phyloP scores from a whole-genome alignment of 2,329 filamentous ascomycete genomes.

The Trichoderma pleuroti region DNA sequence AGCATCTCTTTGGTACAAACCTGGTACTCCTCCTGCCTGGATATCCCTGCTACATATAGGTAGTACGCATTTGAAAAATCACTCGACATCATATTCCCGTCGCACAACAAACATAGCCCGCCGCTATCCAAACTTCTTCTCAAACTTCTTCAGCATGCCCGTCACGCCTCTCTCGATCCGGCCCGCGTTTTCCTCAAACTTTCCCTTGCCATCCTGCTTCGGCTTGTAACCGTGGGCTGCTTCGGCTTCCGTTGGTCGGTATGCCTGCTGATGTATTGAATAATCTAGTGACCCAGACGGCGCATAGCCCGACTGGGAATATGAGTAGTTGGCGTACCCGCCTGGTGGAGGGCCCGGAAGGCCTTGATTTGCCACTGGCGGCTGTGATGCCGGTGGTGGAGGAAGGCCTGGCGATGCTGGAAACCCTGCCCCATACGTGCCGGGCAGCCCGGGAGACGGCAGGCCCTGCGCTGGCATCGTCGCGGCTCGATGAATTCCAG shows the following conservation, averaged over 20 bases:
- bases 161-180: slow-evolving; percentile 67
- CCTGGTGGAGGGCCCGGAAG: slow-evolving; percentile 45
- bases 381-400: slow-evolving; percentile 34
- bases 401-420: slow-evolving; percentile 43
- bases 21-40: slow-evolving; percentile 7
- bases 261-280: slow-evolving; percentile 64
- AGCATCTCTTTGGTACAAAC: background rate
- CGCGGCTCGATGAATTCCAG: slow-evolving; percentile 44
- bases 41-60: slow-evolving; percentile 7
- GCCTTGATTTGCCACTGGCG: slow-evolving; percentile 35
- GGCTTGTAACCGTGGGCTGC: slow-evolving; percentile 40
- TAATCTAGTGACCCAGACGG: slow-evolving; percentile 43
- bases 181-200: slow-evolving; percentile 62
- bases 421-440: slow-evolving; percentile 45
- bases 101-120: background rate
- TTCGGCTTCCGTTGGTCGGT: slow-evolving; percentile 65
- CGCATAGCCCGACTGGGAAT: slow-evolving; percentile 30
- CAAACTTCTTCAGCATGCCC: slow-evolving; percentile 72
- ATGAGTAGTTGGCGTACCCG: slow-evolving; percentile 55
- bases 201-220: slow-evolving; percentile 46
- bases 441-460: slow-evolving; percentile 39
- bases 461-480: slow-evolving; percentile 48
- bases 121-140: slow-evolving; percentile 64
- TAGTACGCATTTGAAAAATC: background rate
- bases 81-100: background rate